A percentile compares a stretch with the other conserved stretches of the same genome.
Conservation (phyloP, 2,329 filamentous ascomycete species). For the Penicillium aurantiogriseum region DNA sequence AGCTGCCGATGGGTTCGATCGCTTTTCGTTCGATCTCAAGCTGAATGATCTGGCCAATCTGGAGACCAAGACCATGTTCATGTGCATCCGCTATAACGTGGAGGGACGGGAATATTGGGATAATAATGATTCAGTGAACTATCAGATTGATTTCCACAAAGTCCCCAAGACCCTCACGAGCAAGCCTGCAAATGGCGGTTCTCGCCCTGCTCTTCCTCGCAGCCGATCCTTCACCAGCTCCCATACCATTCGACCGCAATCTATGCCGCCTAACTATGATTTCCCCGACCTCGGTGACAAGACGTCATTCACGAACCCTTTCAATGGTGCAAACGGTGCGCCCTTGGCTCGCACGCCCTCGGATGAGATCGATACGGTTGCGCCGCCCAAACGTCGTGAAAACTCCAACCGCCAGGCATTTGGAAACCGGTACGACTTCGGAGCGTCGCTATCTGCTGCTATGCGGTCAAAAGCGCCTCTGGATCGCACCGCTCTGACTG, state of each 20-base stretch:
- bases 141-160: conserved; percentile 90
- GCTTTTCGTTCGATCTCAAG: conserved; percentile 93
- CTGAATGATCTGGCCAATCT: conserved; percentile 86
- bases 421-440: conserved; percentile 92
- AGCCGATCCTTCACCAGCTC: conserved; percentile 60
- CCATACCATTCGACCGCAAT: conserved; percentile 50
- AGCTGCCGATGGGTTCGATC: conserved; percentile 67
- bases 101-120: conserved; percentile 90
- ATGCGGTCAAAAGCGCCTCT: conserved; percentile 66
- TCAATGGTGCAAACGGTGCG: conserved; percentile 65
- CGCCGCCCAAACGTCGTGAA: conserved; percentile 46
- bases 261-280: conserved; percentile 64
- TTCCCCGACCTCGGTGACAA: conserved; percentile 63
- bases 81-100: conserved; percentile 86
- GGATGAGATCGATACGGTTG: conserved; percentile 61
- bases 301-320: conserved; percentile 56
- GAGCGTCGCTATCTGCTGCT: conserved; percentile 82
- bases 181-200: conserved; percentile 48
- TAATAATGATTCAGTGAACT: conserved; percentile 84
- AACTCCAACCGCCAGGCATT: conserved; percentile 68
- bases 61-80: conserved; percentile 86
- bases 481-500: conserved; percentile 58
- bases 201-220: conserved; percentile 61
- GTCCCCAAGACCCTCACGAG: conserved; percentile 63
- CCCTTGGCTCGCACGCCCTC: conserved; percentile 73